Percentiles rank a stretch among this genome's conserved stretches.
Evolutionary conservation across 148 eudicot species (phyloP).

Genomic region (Cornus kousa): DNA sequence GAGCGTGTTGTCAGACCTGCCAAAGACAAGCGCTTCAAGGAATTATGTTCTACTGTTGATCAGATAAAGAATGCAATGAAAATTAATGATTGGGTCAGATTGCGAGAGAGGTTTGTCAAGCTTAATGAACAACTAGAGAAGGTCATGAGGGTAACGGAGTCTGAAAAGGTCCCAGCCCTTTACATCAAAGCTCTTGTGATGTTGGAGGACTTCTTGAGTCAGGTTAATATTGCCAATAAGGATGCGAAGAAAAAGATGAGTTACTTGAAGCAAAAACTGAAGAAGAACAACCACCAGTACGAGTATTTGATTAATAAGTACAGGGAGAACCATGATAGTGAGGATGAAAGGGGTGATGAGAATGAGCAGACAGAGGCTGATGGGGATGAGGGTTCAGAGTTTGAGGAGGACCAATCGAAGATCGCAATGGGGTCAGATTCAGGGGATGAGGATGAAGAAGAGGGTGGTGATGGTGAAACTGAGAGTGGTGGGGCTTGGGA

Average conservation of each 20-base stretch:
- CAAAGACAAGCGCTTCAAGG: constrained; percentile 81
- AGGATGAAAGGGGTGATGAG: constrained; percentile 35
- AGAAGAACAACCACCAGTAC: constrained; percentile 81
- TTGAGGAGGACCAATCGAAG: constrained; percentile 36
- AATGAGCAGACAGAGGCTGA: constrained; percentile 24
- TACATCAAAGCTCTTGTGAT: constrained; percentile 79
- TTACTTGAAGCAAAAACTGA: constrained; percentile 71
- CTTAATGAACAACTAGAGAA: constrained; percentile 84
- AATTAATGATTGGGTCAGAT: constrained; percentile 91
- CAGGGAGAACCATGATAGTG: constrained; percentile 74
- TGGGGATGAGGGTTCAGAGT: constrained; percentile 28
- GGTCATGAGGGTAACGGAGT: constrained; percentile 71
- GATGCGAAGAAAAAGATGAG: constrained; percentile 93
- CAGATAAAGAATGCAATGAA: constrained; percentile 89
- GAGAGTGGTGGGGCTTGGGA: constrained; percentile 50
- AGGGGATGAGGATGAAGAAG: constrained; percentile 2
- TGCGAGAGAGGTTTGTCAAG: constrained; percentile 81
- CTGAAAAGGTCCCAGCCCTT: constrained; percentile 60
- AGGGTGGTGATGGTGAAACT: constrained; percentile 15
- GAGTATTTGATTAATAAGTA: constrained; percentile 64
- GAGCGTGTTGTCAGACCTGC: constrained; percentile 65
- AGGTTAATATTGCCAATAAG: constrained; percentile 61
- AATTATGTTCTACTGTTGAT: constrained; percentile 74
- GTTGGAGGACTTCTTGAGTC: constrained; percentile 73
- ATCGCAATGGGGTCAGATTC: background rate